Conservation (phyloP, 805 yeast species). For the Cyberlindnera maritima region DNA sequence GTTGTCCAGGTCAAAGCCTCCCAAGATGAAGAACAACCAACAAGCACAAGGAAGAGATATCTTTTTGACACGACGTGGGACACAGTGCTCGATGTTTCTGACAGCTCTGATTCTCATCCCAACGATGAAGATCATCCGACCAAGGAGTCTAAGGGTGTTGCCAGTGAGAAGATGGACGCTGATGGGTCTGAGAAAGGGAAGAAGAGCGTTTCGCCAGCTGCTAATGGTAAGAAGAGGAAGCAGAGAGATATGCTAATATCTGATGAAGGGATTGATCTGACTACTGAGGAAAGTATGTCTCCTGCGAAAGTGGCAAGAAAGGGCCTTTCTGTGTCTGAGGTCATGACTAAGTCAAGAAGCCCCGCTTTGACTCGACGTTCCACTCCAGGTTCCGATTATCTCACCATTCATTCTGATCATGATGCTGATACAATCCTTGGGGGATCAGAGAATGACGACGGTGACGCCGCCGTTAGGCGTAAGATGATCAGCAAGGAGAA, state of each 20-base stretch:
- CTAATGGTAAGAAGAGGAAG: background rate
- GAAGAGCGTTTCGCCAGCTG: background rate
- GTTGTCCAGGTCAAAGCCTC: background rate
- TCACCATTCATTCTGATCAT: background rate
- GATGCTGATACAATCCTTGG: background rate
- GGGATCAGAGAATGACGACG: no score
- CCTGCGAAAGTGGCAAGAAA: background rate
- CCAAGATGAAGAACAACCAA: background rate
- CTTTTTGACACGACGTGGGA: background rate
- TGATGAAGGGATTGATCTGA: background rate
- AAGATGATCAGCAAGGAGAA: no score
- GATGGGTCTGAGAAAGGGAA: background rate
- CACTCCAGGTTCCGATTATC: background rate
- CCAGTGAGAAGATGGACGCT: background rate
- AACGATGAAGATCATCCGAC: background rate
- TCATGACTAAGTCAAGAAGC: no score
- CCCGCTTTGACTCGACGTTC: no score
- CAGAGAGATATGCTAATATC: background rate
- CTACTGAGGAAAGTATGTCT: background rate
- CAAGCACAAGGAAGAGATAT: background rate
- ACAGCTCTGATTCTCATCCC: background rate
- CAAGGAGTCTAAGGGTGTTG: background rate
- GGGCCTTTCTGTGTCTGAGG: no score
- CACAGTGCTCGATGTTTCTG: background rate
- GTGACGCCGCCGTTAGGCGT: no score